Evolutionary conservation across 2,329 filamentous ascomycete genomes (phyloP).

Genomic region (Xylariomycetidae sp.): DNA sequence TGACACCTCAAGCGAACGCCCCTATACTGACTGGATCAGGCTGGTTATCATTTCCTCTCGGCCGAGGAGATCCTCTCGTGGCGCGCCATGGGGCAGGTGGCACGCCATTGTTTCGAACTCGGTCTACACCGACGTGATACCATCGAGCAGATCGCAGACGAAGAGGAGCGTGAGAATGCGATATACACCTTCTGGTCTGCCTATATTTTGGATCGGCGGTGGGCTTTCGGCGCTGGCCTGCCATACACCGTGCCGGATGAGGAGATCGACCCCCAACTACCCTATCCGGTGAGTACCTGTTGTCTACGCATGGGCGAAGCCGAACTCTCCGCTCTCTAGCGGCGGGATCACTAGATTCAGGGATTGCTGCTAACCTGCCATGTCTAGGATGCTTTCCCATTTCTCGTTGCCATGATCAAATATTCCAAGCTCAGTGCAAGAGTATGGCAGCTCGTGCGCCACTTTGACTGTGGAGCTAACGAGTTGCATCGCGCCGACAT

Average conservation of each 20-base stretch:
- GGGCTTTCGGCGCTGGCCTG: constrained; percentile 85
- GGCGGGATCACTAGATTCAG: constrained; percentile 1
- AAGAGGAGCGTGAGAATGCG: constrained; percentile 61
- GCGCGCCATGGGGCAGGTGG: constrained; percentile 78
- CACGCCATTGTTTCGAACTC: constrained; percentile 71
- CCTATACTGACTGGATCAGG: constrained; percentile 22
- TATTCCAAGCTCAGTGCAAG: constrained; percentile 80
- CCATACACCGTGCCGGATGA: constrained; percentile 81
- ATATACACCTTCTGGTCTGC: constrained; percentile 79
- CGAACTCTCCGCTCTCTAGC: neutral
- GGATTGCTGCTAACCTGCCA: no score
- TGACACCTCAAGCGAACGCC: neutral
- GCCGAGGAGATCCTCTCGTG: constrained; percentile 84
- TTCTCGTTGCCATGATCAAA: constrained; percentile 75
- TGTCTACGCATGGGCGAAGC: neutral
- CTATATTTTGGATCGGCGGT: constrained; percentile 78
- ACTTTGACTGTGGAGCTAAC: constrained; percentile 55
- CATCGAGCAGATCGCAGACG: constrained; percentile 61
- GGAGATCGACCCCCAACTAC: constrained; percentile 74
- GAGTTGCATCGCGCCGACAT: constrained; percentile 70
- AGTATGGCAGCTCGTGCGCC: constrained; percentile 76
- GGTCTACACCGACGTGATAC: constrained; percentile 78
- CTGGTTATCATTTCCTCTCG: constrained; percentile 72
- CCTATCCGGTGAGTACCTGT: constrained; percentile 69
- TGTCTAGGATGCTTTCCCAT: constrained; percentile 51